Evolutionary conservation across 345 rosid species (phyloP).

Genomic region (Populus deltoides): DNA sequence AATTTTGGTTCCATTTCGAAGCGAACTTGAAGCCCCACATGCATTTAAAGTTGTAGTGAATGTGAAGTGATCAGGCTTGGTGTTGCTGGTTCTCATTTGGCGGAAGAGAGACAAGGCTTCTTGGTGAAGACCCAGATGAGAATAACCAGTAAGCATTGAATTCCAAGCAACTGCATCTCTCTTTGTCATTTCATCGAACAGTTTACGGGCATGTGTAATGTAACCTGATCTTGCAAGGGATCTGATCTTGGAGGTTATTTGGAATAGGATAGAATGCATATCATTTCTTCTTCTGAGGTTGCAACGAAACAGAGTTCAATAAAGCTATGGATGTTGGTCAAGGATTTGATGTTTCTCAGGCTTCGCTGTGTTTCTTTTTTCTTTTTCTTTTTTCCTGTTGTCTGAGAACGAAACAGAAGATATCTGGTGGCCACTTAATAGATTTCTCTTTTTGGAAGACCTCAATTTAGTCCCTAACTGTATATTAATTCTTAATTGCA

Average conservation of each 20-base stretch:
- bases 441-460: no score
- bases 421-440: no score
- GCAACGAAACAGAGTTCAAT: not conserved
- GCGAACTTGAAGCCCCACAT: slow-evolving; percentile 44
- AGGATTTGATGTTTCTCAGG: no score
- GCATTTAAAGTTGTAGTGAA: slow-evolving; percentile 59
- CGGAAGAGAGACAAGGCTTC: slow-evolving; percentile 50
- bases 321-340: not conserved
- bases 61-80: slow-evolving; percentile 55
- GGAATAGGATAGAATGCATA: slow-evolving; percentile 25
- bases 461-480: not conserved
- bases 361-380: no score
- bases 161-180: slow-evolving; percentile 70
- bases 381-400: no score
- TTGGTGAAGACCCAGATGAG: slow-evolving; percentile 53
- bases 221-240: slow-evolving; percentile 42
- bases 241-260: slow-evolving; percentile 48
- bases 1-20: slow-evolving; percentile 40
- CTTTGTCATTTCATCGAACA: slow-evolving; percentile 66
- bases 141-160: slow-evolving; percentile 64
- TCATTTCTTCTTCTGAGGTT: not conserved
- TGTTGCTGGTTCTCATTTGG: slow-evolving; percentile 37
- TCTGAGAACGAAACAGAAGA: no score
- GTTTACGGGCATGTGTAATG: slow-evolving; percentile 46
- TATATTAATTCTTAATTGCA: not conserved